phyloP scores from a whole-genome alignment of 345 rosid species.

The Eucalyptus coolabah region DNA sequence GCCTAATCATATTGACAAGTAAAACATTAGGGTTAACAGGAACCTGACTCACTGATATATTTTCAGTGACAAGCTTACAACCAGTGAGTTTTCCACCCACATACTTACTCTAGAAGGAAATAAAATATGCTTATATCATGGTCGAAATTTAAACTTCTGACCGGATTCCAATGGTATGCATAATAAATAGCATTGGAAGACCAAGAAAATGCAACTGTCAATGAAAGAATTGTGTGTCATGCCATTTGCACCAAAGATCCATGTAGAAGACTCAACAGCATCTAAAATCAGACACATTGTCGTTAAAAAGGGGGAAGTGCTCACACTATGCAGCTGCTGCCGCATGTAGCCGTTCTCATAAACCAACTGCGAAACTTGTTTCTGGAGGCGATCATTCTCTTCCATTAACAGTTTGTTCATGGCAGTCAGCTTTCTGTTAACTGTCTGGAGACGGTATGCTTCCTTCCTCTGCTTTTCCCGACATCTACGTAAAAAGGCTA shows the following conservation, averaged over 20 bases:
- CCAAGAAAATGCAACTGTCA: neutral
- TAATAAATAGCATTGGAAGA: neutral
- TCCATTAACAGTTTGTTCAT: conserved; percentile 98
- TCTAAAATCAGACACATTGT: neutral
- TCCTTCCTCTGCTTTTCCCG: conserved; percentile 98
- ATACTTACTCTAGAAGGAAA: neutral
- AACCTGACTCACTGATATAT: neutral
- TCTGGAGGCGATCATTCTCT: conserved; percentile 96
- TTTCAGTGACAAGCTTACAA: neutral
- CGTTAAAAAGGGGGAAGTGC: neutral
- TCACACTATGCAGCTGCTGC: conserved; percentile 59
- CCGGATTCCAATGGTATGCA: neutral
- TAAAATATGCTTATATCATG: neutral
- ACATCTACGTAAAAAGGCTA: conserved; percentile 26
- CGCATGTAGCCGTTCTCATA: conserved; percentile 89
- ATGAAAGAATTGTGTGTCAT: neutral
- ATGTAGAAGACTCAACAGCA: neutral
- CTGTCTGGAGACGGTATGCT: conserved; percentile 82
- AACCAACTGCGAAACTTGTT: conserved; percentile 94
- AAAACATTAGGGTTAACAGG: neutral
- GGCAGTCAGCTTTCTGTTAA: conserved; percentile 79
- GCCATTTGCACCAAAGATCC: neutral
- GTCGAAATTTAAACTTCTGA: neutral
- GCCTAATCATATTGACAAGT: neutral
- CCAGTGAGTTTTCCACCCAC: neutral